Evolutionary conservation across 1,284 basidiomycete genomes (phyloP), one percentile per base, ranked within the genome.

Genomic region (Vanrija sp.): DNA sequence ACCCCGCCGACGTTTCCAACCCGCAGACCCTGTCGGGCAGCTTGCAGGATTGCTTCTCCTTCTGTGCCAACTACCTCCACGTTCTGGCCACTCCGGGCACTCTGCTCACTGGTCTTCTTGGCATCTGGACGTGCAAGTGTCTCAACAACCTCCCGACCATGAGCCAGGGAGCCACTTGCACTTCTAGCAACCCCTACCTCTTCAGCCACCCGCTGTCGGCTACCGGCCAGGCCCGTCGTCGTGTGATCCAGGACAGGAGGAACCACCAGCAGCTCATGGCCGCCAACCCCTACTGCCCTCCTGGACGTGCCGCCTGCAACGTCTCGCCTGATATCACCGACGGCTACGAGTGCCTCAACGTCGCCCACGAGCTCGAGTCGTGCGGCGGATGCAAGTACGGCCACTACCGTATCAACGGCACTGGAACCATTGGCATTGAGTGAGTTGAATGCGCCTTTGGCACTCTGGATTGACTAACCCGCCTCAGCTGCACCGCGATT

Each of bases 371-470:
- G 37, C 46, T 47, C 24, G 46, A 47, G 24, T 47, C 46, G 7
- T 47, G 46, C n/a, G 46, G 46, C 18, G 37, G 46, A n/a, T 47
- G 46, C 46, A 36, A 22, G 35, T 47, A 23, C 24, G 46, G 46
- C 16, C 12, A 25, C 23, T 27, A 27, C 24, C n/a, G 23, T 31
- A 22, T 19, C 23, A 22, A n/a, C 35, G 22, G 14, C 15, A 18
- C 44, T 20, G n/a, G 16, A 5, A n/a, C 6, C 24, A 24, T 22
- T 15, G 44, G 44, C n/a, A 10, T 45, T 9, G 44, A 45, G 44
- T 45, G 14, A 45, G 44, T 45, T 4, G 6, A 43, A 5, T 20
- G n/a, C 4, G 10, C 31, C 31, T 12, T 9, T 31, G 31, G 14
- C 5, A 18, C 38, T 39, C 5, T 5, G 5, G n/a, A 8, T 10